Evolutionary conservation across 2,329 filamentous ascomycete genomes (phyloP), one percentile per base, ranked within the genome.

Genomic region (Trichoderma citrinoviride): DNA sequence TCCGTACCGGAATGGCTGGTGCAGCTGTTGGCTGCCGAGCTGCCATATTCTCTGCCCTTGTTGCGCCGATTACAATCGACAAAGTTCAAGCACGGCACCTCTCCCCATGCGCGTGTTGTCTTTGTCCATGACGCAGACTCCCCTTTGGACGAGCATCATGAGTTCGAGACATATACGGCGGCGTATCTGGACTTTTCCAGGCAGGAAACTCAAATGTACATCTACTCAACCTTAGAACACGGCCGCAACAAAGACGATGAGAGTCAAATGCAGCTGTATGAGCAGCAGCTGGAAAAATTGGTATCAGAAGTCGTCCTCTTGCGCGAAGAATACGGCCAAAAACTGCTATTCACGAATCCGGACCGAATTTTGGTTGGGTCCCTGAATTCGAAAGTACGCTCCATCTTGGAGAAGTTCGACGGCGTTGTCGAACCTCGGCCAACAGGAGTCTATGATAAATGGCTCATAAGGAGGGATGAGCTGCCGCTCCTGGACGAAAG

Each of bases 201-300:
- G 0, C 86, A 85, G 0, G 87, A 90, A 71, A 90, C 89, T 0
- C 83, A 90, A 67, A 77, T 86, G 33, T 90, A 85, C 83, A 70
- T 90, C 1, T 90, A 87, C 73, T 81, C 79, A 1, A 82, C 82
- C 0, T 71, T 84, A 3, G 83, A 87, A 66, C 47, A 53, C 12
- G 17, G 17, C 29, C 43, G 33, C 46, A 68, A 15, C 40, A 63
- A 27, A 25, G 46, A 58, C 40, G 52, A 19, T 15, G 7, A 58
- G 2, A 41, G 55, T 25, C 29, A 66, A 3, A 61, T 64, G 7
- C 40, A 56, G 0, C 70, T 70, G n/a, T 76, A 76, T 52, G 72
- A 76, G 23, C 61, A 66, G 17, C 78, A 81, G 55, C 66, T 81
- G 8, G 61, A 73, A 1, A 66, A 65, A 2, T 64, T 80, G 0